These are phyloP conservation scores for Leccinum variicolor DNA, from an alignment of 768 basidiomycete species.

Conservation along the genomic window DNA sequence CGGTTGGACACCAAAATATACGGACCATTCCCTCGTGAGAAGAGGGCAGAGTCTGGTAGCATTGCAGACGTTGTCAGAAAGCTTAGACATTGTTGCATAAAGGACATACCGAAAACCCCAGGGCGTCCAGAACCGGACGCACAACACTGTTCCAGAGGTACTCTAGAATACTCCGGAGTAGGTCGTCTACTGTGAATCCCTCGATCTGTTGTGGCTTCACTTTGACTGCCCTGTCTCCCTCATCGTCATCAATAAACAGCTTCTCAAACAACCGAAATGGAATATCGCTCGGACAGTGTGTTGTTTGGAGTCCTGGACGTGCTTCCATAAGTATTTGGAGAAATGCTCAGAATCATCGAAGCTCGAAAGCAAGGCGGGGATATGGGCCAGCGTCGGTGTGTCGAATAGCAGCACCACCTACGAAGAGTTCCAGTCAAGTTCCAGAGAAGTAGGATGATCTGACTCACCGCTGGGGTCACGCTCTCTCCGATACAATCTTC, in stretches of 20 bases:
- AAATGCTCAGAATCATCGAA: slow-evolving; percentile 49
- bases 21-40: neutral
- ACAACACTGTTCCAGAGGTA: neutral
- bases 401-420: slow-evolving; percentile 71
- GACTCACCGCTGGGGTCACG: slow-evolving; percentile 46
- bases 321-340: slow-evolving; percentile 43
- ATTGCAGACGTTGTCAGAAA: neutral
- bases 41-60: neutral
- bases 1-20: neutral
- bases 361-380: slow-evolving; percentile 46
- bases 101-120: neutral
- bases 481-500: slow-evolving; percentile 59
- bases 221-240: neutral
- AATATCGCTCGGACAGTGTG: slow-evolving; percentile 51
- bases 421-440: neutral
- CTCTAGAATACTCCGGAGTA: neutral
- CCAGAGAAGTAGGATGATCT: neutral
- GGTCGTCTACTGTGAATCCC: neutral
- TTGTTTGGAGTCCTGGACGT: slow-evolving; percentile 37
- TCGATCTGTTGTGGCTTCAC: neutral
- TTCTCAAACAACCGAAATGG: slow-evolving; percentile 35
- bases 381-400: slow-evolving; percentile 59
- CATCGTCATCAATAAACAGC: neutral
- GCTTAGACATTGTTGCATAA: neutral
- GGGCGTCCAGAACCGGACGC: neutral